Conservation (phyloP, 1,284 basidiomycete species). For the Athelia sp. region DNA sequence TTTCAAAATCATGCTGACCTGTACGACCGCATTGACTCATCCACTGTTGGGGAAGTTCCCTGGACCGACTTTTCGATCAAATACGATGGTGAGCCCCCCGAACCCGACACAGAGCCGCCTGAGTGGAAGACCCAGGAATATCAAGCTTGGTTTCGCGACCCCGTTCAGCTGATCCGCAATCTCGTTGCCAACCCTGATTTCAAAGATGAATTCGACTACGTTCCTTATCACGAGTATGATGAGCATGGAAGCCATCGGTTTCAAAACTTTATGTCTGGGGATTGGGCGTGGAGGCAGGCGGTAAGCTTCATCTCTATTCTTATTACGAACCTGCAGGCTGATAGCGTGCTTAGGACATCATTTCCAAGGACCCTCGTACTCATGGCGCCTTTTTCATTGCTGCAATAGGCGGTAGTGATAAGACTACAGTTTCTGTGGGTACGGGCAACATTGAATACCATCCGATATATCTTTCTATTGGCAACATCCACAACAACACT, state of each 20-base stretch:
- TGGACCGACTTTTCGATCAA: constrained; percentile 9
- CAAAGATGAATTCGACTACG: constrained; percentile 11
- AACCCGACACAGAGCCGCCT: constrained; percentile 1
- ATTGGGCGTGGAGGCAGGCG: constrained; percentile 7
- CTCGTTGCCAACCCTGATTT: constrained; percentile 12
- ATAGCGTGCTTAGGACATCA: constrained; percentile 14
- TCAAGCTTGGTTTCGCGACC: constrained; percentile 7
- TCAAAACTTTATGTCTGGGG: constrained; percentile 16
- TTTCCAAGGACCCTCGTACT: constrained; percentile 15
- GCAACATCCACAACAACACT: constrained; percentile 24
- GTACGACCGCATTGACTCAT: constrained; percentile 10
- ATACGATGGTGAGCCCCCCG: constrained; percentile 6
- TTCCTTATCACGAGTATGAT: constrained; percentile 9
- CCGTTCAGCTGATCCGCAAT: constrained; percentile 1
- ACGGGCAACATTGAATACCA: constrained; percentile 30
- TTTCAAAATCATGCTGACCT: constrained; percentile 9
- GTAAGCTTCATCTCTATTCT: constrained; percentile 5
- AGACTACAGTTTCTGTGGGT: constrained; percentile 30
- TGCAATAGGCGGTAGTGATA: constrained; percentile 29
- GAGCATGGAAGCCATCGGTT: background rate
- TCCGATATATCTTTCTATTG: constrained; percentile 23
- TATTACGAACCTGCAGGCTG: background rate
- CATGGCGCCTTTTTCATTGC: constrained; percentile 26
- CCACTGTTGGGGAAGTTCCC: constrained; percentile 6
- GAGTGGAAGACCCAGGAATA: constrained; percentile 13